phyloP scores from a whole-genome alignment of 306 rosid genomes.

The Vigna mungo region DNA sequence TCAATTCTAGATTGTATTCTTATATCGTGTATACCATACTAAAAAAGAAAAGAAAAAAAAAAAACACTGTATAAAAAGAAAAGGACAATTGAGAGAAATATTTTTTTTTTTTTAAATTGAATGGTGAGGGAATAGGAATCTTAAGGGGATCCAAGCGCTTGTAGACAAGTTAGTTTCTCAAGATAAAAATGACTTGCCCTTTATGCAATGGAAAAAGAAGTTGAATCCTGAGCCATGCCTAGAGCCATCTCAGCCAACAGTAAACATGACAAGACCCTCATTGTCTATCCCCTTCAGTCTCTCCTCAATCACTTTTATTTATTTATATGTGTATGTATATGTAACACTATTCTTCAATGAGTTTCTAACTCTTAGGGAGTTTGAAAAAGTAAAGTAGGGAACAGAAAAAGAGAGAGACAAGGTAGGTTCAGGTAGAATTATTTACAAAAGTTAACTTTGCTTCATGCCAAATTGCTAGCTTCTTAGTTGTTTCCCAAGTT shows the following conservation, averaged over 20 bases:
- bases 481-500: conserved; percentile 35
- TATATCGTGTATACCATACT: too few relatives aligned
- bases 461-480: conserved; percentile 51
- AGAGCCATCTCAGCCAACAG: conserved; percentile 48
- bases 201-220: conserved; percentile 49
- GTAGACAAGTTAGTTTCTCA: conserved; percentile 59
- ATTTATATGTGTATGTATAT: background rate
- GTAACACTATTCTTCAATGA: conserved; percentile 12
- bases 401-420: background rate
- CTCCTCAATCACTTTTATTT: background rate
- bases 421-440: conserved; percentile 39
- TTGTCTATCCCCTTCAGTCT: conserved; percentile 34
- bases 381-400: background rate
- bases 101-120: background rate
- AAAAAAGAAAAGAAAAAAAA: too few relatives aligned
- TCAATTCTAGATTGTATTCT: too few relatives aligned
- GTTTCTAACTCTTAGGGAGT: conserved; percentile 38
- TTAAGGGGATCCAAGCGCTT: conserved; percentile 57
- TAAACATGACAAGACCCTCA: conserved; percentile 32
- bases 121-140: conserved; percentile 62
- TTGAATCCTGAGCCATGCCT: conserved; percentile 44
- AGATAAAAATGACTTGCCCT: conserved; percentile 51
- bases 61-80: too few relatives aligned
- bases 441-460: conserved; percentile 36
- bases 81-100: too few relatives aligned